Evolutionary conservation across 495 filamentous ascomycete species (phyloP).

Genomic region (Neurospora sp.): DNA sequence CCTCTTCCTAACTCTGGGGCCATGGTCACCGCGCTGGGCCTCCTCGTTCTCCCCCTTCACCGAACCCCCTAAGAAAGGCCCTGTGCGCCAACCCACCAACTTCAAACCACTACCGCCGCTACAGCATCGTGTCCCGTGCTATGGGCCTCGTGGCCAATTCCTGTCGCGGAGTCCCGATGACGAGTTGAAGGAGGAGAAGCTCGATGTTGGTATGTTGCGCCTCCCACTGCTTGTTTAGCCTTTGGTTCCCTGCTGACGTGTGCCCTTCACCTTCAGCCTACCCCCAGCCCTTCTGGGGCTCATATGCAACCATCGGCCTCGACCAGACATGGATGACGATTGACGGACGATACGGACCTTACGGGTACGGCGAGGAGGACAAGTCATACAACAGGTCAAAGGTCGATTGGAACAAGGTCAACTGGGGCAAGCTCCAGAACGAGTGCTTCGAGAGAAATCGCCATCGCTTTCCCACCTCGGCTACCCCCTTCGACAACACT

Average conservation of each 20-base stretch:
- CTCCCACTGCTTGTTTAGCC: neutral
- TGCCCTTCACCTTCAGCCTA: conserved; percentile 8
- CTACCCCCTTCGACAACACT: conserved; percentile 12
- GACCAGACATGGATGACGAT: conserved; percentile 18
- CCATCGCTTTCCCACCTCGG: conserved; percentile 42
- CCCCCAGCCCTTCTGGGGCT: conserved; percentile 19
- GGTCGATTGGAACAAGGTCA: conserved; percentile 62
- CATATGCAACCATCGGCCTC: conserved; percentile 20
- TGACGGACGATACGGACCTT: conserved; percentile 21
- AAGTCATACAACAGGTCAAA: conserved; percentile 28
- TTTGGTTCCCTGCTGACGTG: conserved; percentile 7
- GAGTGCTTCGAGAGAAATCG: conserved; percentile 57
- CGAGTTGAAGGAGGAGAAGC: conserved; percentile 11
- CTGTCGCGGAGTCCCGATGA: conserved; percentile 22
- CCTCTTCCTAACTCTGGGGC: conserved; percentile 11
- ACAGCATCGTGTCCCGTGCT: conserved; percentile 13
- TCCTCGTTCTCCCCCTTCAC: conserved; percentile 6
- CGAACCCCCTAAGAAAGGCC: conserved; percentile 10
- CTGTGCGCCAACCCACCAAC: conserved; percentile 8
- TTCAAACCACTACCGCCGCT: conserved; percentile 13
- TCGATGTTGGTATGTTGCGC: conserved; percentile 14
- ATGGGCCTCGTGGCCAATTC: conserved; percentile 18
- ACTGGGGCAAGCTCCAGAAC: conserved; percentile 68
- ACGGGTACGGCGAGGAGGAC: conserved; percentile 19
- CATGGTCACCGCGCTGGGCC: conserved; percentile 1